Evolutionary conservation across 768 basidiomycete genomes (phyloP), one percentile per base, ranked within the genome.

Genomic region (Russula foetens): DNA sequence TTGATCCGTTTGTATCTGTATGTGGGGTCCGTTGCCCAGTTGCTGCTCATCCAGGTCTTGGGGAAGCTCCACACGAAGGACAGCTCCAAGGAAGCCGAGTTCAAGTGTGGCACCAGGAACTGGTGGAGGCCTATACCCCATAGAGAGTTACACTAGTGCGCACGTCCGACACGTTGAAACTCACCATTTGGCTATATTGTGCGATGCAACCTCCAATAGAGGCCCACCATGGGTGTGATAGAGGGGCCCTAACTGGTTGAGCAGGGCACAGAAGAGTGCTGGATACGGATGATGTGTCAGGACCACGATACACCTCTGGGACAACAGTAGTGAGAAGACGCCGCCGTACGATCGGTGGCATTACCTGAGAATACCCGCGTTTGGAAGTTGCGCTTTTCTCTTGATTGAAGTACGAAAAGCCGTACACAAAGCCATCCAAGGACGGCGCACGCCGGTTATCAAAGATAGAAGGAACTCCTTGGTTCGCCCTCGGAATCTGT

Each of bases 131-230:
- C 94, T 94, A 79, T 76, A 72, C 66, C 83, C 72, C 69, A 69
- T 68, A 67, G 51, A n/a, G 46, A 58, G 68, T 53, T 53, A 59
- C 41, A 53, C 45, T 59, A n/a, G 23, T 14, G 31, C 47, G n/a
- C 48, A 35, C 24, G 24, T 19, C 12, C 35, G 26, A 15, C 6
- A 2, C 17, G 8, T 43, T 46, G 29, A 12, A 24, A 53, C 83
- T 72, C 75, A 94, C 92, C 92, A 97, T 62, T 79, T 83, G 6
- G 90, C 82, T 26, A 93, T 86, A 61, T 90, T 89, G 67, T 94
- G 83, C 69, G 90, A 93, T 3, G 91, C 90, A 0, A 85, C 82
- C 71, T 96, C 92, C 3, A 94, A 75, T 79, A 92, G 93, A 0
- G 89, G 79, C 5, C 81, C 78, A 4, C 90, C 92, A 63, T 92